Conservation (phyloP, 2,329 filamentous ascomycete species). For the Daldinia sp. region DNA sequence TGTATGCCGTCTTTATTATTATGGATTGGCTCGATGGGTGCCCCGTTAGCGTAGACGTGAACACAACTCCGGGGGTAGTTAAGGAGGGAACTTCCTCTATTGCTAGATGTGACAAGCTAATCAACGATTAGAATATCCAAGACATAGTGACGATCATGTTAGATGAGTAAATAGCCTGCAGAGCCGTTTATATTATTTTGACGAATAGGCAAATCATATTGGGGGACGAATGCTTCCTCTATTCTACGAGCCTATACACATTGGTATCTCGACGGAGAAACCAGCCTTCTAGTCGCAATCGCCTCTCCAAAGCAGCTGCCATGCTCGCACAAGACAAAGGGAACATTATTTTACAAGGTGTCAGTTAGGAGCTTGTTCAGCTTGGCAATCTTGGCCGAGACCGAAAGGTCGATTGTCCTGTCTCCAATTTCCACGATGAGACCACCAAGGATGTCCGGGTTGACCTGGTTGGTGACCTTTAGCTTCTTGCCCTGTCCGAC, state of each 20-base stretch:
- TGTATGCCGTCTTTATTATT: no score
- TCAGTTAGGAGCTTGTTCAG: conserved; percentile 99
- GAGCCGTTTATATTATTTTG: conserved; percentile 11
- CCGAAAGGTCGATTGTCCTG: conserved; percentile 96
- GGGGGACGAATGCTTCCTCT: conserved; percentile 45
- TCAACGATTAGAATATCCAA: no score
- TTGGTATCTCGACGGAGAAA: conserved; percentile 34
- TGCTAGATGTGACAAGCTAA: no score
- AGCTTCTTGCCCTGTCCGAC: conserved; percentile 94
- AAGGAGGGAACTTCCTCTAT: no score
- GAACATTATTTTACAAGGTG: conserved; percentile 77
- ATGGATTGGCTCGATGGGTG: no score
- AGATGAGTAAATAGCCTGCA: background rate
- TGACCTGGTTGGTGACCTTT: conserved; percentile 95
- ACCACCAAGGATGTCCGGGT: conserved; percentile 92
- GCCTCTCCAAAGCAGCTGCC: conserved; percentile 30
- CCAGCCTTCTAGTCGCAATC: conserved; percentile 31
- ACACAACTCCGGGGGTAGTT: no score
- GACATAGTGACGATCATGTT: no score
- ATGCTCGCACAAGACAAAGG: conserved; percentile 40
- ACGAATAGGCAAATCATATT: conserved; percentile 10
- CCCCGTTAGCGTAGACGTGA: no score
- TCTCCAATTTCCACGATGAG: conserved; percentile 96
- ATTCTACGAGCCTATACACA: conserved; percentile 49
- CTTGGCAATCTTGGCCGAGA: conserved; percentile 93